Evolutionary conservation across 1,139 yeast species (phyloP).

Genomic region (Sugiyamaella castrensis): DNA sequence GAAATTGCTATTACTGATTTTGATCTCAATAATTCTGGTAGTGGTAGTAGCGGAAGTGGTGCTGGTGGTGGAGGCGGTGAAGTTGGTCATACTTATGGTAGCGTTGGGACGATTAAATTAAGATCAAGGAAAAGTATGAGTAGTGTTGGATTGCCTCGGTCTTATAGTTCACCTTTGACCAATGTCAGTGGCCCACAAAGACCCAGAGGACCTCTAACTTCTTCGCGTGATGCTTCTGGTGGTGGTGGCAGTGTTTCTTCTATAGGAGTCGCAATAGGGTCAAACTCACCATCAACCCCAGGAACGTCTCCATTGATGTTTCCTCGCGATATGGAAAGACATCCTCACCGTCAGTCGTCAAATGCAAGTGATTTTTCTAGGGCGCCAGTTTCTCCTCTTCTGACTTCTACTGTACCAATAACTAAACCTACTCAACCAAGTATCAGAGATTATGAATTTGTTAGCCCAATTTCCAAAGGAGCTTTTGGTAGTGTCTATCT

Average conservation of each 20-base stretch:
- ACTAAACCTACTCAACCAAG: slow-evolving; percentile 52
- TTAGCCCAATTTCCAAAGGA: slow-evolving; percentile 93
- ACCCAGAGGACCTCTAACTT: slow-evolving; percentile 11
- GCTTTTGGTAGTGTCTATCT: slow-evolving; percentile 96
- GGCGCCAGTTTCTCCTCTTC: slow-evolving; percentile 78
- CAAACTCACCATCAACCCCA: slow-evolving; percentile 31
- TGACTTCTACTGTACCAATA: slow-evolving; percentile 57
- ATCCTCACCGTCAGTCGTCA: slow-evolving; percentile 30
- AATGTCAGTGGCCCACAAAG: slow-evolving; percentile 16
- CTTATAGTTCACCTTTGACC: slow-evolving; percentile 25
- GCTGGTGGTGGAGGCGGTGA: background rate
- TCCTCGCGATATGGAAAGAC: slow-evolving; percentile 28
- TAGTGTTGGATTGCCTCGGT: slow-evolving; percentile 19
- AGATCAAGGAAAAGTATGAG: slow-evolving; percentile 23
- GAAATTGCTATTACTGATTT: slow-evolving; percentile 22
- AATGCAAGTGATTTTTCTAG: slow-evolving; percentile 32
- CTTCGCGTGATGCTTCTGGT: background rate
- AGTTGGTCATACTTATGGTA: background rate
- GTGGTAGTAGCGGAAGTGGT: slow-evolving; percentile 3
- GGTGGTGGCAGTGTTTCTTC: slow-evolving; percentile 11
- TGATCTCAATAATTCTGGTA: slow-evolving; percentile 22
- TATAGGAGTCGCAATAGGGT: background rate
- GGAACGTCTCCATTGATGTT: slow-evolving; percentile 32
- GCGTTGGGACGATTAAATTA: slow-evolving; percentile 1
- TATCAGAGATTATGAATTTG: slow-evolving; percentile 81